Evolutionary conservation across 305 asterid species (phyloP).

Genomic region (Fraxinus dipetala): DNA sequence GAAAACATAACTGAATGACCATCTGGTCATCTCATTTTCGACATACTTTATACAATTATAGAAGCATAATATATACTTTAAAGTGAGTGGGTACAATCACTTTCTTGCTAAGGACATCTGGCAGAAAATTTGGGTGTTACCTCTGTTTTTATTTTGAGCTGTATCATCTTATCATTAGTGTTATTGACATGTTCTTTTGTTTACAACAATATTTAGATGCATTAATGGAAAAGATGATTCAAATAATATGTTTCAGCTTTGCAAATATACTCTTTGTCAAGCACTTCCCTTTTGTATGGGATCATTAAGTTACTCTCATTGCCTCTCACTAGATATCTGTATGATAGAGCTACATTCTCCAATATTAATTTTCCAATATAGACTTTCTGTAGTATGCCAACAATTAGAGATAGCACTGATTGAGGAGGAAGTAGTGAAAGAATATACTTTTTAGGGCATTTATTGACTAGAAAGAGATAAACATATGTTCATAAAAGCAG

Average conservation of each 20-base stretch:
- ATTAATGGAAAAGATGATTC: background rate
- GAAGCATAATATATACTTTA: background rate
- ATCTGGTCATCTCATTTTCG: background rate
- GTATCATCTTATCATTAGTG: background rate
- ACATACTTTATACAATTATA: background rate
- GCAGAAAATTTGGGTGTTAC: background rate
- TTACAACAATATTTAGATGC: slow-evolving; percentile 16
- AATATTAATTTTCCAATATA: background rate
- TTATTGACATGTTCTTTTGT: background rate
- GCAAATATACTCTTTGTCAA: background rate
- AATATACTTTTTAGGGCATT: background rate
- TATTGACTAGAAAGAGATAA: background rate
- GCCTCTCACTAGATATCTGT: background rate
- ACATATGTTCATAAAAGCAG: background rate
- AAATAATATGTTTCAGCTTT: background rate
- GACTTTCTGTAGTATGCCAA: background rate
- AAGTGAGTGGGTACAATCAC: background rate
- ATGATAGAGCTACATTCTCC: background rate
- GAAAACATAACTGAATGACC: background rate
- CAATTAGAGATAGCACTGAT: background rate
- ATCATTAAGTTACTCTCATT: background rate
- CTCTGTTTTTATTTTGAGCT: slow-evolving; percentile 11
- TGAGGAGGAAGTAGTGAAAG: background rate
- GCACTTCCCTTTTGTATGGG: background rate
- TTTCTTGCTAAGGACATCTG: slow-evolving; percentile 10